Evolutionary conservation across 176 grass and related monocot species (phyloP).

Genomic region (Dactylis glomerata): DNA sequence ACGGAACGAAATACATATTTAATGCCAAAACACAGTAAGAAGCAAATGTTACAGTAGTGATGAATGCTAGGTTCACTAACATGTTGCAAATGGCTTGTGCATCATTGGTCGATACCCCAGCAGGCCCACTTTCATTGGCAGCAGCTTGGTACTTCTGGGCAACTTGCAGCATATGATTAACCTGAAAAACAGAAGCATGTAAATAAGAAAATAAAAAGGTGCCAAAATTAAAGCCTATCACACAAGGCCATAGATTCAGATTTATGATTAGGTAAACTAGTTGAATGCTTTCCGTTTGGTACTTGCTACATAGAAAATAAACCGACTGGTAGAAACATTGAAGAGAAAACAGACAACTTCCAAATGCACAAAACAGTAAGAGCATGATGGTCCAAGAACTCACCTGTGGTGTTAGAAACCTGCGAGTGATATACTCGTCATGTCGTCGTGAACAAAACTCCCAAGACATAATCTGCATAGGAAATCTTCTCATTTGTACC

Average conservation of each 20-base stretch:
- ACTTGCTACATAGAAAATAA: not conserved
- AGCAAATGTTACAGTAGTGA: not conserved
- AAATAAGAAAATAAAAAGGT: not conserved
- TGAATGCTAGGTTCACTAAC: slow-evolving; percentile 47
- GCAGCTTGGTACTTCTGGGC: slow-evolving; percentile 82
- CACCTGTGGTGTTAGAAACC: slow-evolving; percentile 87
- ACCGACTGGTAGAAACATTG: not conserved
- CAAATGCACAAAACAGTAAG: not conserved
- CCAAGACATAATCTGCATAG: slow-evolving; percentile 83
- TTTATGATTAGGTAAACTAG: not conserved
- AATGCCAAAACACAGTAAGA: slow-evolving; percentile 8
- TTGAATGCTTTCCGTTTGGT: not conserved
- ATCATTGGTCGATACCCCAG: slow-evolving; percentile 63
- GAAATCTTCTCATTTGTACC: slow-evolving; percentile 38
- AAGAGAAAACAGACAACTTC: not conserved
- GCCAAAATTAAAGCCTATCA: not conserved
- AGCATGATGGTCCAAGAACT: not conserved
- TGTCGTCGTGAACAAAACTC: slow-evolving; percentile 87
- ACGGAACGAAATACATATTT: not conserved
- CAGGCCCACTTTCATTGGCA: slow-evolving; percentile 52
- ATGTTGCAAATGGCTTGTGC: slow-evolving; percentile 78
- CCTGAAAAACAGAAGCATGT: slow-evolving; percentile 40
- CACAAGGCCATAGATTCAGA: not conserved
- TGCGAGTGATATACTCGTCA: slow-evolving; percentile 83
- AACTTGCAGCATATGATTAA: slow-evolving; percentile 82